Conservation (phyloP, 2,329 filamentous ascomycete species). For the Penicillium vulpinum region DNA sequence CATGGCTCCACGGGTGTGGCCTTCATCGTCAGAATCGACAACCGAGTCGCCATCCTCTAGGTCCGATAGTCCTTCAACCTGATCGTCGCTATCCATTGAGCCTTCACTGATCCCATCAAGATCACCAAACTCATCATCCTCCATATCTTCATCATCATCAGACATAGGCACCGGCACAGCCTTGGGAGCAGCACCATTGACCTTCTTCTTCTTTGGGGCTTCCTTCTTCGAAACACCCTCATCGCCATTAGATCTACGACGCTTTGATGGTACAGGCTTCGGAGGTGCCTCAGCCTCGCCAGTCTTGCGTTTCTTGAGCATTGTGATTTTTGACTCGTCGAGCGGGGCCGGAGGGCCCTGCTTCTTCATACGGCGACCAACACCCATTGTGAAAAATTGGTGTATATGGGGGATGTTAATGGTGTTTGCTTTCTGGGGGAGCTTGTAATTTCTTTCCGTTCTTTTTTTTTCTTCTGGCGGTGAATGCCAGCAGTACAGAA, state of each 20-base stretch:
- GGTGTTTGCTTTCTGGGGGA: constrained; percentile 10
- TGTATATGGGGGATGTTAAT: constrained; percentile 19
- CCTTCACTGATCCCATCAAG: constrained; percentile 43
- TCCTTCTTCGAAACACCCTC: constrained; percentile 42
- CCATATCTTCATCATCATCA: constrained; percentile 36
- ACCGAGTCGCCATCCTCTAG: constrained; percentile 60
- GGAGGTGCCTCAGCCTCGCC: constrained; percentile 59
- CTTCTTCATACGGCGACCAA: constrained; percentile 90
- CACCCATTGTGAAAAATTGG: constrained; percentile 66
- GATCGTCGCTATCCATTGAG: constrained; percentile 53
- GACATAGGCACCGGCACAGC: constrained; percentile 23
- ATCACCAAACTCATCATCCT: constrained; percentile 50
- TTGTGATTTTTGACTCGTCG: constrained; percentile 65
- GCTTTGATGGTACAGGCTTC: constrained; percentile 60
- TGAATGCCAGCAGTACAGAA: constrained; percentile 25
- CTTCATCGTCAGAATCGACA: constrained; percentile 70
- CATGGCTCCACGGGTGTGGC: constrained; percentile 63
- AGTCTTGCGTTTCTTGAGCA: constrained; percentile 78
- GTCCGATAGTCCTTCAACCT: constrained; percentile 47
- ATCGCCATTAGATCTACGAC: constrained; percentile 52
- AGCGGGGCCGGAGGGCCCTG: constrained; percentile 83
- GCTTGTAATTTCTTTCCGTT: constrained; percentile 31
- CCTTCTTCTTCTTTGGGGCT: constrained; percentile 42
- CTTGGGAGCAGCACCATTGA: constrained; percentile 29
- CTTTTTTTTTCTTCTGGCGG: constrained; percentile 33